phyloP scores from a whole-genome alignment of 1,284 basidiomycete genomes.

The Chalciporus piperatoides region DNA sequence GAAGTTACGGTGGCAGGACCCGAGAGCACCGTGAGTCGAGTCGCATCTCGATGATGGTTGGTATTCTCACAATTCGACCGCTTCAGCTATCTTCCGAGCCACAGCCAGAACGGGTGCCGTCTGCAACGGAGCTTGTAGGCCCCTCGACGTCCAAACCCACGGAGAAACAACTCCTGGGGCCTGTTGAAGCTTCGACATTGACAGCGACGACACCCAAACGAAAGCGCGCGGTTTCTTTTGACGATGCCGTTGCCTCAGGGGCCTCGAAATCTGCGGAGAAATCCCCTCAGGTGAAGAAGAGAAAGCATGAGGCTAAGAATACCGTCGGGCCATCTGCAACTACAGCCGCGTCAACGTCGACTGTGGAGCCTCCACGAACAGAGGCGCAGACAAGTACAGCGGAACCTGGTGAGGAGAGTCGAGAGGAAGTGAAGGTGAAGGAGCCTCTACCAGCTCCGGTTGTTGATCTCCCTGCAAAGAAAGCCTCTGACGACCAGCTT shows the following conservation, averaged over 20 bases:
- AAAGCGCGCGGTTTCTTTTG: conserved; percentile 25
- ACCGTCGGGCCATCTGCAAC: background rate
- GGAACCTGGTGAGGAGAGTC: conserved; percentile 25
- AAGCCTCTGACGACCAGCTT: conserved; percentile 1
- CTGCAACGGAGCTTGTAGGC: too few relatives aligned
- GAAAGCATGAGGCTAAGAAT: background rate
- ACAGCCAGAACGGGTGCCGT: background rate
- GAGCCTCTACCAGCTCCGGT: background rate
- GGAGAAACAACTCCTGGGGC: too few relatives aligned
- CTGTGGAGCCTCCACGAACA: background rate
- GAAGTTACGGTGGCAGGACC: conserved; percentile 30
- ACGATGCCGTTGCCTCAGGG: background rate
- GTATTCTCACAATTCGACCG: background rate
- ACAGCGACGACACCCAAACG: background rate
- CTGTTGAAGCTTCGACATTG: background rate
- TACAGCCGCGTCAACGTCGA: background rate
- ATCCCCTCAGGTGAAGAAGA: background rate
- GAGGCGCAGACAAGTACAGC: background rate
- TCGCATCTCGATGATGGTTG: background rate
- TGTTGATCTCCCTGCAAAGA: background rate
- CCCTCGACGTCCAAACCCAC: too few relatives aligned
- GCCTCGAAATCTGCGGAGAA: background rate
- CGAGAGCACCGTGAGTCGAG: conserved; percentile 14
- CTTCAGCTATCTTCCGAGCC: background rate
- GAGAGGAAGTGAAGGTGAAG: conserved; percentile 9